Conservation (phyloP, 306 rosid genomes). For the Boehmeria nivea region DNA sequence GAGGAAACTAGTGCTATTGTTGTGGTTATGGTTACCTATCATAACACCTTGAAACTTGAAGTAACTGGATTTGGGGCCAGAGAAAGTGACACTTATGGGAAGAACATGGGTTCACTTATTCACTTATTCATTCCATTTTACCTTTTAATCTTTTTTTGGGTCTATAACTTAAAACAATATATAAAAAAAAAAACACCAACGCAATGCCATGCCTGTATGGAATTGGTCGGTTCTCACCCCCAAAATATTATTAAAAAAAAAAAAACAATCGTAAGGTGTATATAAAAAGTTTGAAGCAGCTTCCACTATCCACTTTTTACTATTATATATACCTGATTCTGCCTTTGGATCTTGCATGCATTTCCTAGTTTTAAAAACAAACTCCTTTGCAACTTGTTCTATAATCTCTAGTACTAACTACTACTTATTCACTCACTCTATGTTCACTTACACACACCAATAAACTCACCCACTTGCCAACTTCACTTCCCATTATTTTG, state of each 20-base stretch:
- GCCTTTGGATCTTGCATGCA: slow-evolving; percentile 39
- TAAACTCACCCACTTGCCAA: not conserved
- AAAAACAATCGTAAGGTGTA: slow-evolving; percentile 16
- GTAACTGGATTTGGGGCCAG: slow-evolving; percentile 9
- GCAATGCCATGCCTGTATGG: slow-evolving; percentile 29
- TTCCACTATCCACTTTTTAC: slow-evolving; percentile 39
- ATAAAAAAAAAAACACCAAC: not conserved
- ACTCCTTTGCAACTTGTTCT: slow-evolving; percentile 32
- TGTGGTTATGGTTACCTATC: not conserved
- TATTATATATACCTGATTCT: slow-evolving; percentile 25
- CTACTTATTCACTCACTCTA: not conserved
- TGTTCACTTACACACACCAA: not conserved
- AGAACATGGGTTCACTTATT: slow-evolving; percentile 47
- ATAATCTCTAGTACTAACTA: slow-evolving; percentile 1
- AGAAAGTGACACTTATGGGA: slow-evolving; percentile 56
- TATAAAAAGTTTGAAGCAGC: slow-evolving; percentile 33
- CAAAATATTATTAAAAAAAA: slow-evolving; percentile 22
- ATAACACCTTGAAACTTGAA: slow-evolving; percentile 1
- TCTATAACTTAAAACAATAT: too few relatives aligned
- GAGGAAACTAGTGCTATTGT: too few relatives aligned
- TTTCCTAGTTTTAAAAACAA: slow-evolving; percentile 24
- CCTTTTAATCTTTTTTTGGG: too few relatives aligned
- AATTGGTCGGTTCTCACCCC: slow-evolving; percentile 69
- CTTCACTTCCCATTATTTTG: slow-evolving; percentile 24
- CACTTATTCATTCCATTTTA: slow-evolving; percentile 38